These are phyloP conservation scores for Pisolithus sp. DNA, from an alignment of 768 basidiomycete genomes.

Conservation along the genomic window DNA sequence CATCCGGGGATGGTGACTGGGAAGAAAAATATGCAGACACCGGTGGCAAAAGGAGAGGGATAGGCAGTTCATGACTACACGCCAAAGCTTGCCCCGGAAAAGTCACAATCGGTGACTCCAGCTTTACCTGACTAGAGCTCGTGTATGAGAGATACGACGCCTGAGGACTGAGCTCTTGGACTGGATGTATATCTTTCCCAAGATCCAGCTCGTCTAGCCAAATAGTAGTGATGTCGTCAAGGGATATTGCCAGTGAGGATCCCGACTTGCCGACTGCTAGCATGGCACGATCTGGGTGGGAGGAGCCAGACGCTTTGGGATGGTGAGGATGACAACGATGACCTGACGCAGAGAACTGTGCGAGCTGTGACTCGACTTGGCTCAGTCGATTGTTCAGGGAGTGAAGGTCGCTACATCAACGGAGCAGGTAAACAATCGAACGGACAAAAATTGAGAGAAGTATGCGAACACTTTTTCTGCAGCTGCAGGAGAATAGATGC, in stretches of 20 bases:
- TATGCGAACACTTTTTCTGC: constrained; percentile 73
- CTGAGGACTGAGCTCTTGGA: constrained; percentile 11
- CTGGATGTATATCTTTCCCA: constrained; percentile 19
- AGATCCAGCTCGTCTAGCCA: constrained; percentile 55
- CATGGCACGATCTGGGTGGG: constrained; percentile 23
- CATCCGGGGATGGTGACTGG: constrained; percentile 17
- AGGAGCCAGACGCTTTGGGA: constrained; percentile 8
- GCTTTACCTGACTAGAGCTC: constrained; percentile 23
- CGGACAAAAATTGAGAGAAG: neutral
- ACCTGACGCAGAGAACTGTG: constrained; percentile 36
- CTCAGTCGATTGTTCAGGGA: constrained; percentile 77
- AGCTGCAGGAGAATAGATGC: constrained; percentile 74
- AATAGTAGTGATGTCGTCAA: constrained; percentile 52
- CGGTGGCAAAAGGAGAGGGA: constrained; percentile 17
- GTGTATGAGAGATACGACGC: constrained; percentile 12
- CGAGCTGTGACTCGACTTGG: constrained; percentile 57
- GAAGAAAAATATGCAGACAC: constrained; percentile 15
- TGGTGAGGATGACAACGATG: constrained; percentile 16
- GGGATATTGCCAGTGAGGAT: constrained; percentile 45
- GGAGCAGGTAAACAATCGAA: neutral
- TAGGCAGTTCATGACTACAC: constrained; percentile 14
- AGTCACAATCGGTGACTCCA: constrained; percentile 26
- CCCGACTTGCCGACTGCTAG: constrained; percentile 34
- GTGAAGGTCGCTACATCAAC: constrained; percentile 57
- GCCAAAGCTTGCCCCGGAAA: constrained; percentile 18